phyloP scores from a whole-genome alignment of 176 grass and related monocot genomes.

The Aegilops umbellulata region DNA sequence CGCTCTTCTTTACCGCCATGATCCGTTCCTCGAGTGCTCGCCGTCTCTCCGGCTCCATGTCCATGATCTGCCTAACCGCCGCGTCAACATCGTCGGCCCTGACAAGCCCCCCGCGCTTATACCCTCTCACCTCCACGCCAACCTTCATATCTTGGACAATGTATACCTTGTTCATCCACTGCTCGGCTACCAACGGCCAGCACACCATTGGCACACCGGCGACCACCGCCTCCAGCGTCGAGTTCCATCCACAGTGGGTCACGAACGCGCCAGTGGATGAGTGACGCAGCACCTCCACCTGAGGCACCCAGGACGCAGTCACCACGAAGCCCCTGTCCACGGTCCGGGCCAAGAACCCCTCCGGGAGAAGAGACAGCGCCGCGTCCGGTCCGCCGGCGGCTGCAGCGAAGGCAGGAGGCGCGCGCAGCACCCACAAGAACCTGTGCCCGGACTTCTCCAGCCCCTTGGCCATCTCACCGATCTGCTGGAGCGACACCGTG shows the following conservation, averaged over 20 bases:
- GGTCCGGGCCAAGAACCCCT: constrained; percentile 30
- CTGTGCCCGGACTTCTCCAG: constrained; percentile 23
- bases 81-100: background rate
- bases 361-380: constrained; percentile 14
- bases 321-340: background rate
- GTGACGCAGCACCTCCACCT: constrained; percentile 32
- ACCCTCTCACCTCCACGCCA: background rate
- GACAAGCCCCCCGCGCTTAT: background rate
- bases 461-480: constrained; percentile 26
- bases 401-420: background rate
- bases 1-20: background rate
- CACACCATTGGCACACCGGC: constrained; percentile 8
- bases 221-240: background rate
- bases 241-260: constrained; percentile 5
- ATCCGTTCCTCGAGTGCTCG: background rate
- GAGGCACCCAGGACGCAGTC: constrained; percentile 24
- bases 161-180: constrained; percentile 27
- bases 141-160: constrained; percentile 14
- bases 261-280: background rate
- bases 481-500: constrained; percentile 15
- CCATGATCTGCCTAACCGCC: background rate
- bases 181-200: constrained; percentile 19
- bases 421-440: constrained; percentile 34
- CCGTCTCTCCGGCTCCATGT: background rate
- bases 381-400: background rate